These are phyloP conservation scores for Pharnaceum exiguum DNA, from an alignment of 148 eudicot species.

Conservation along the genomic window DNA sequence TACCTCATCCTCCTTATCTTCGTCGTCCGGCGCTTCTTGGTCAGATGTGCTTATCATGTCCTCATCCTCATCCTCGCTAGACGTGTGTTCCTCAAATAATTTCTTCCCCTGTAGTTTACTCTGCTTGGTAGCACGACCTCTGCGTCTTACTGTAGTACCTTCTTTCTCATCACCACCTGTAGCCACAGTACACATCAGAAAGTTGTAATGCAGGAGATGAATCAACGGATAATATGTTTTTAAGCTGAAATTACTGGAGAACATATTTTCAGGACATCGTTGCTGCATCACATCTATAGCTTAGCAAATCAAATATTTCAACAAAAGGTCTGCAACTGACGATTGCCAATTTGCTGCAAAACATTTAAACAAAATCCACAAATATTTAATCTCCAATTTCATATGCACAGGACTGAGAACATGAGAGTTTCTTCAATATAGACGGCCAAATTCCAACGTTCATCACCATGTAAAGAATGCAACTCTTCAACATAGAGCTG, in stretches of 20 bases:
- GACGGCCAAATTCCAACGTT: too few relatives aligned
- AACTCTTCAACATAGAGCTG: too few relatives aligned
- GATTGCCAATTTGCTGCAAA: too few relatives aligned
- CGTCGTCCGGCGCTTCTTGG: slow-evolving; percentile 64
- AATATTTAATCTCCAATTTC: too few relatives aligned
- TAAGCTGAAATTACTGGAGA: background rate
- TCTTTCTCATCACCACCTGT: slow-evolving; percentile 64
- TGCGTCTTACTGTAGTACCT: slow-evolving; percentile 53
- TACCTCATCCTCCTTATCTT: slow-evolving; percentile 49
- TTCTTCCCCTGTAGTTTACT: slow-evolving; percentile 66
- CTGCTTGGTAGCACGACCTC: slow-evolving; percentile 72
- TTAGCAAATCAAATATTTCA: too few relatives aligned
- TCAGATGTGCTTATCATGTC: slow-evolving; percentile 78
- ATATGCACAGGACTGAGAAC: too few relatives aligned
- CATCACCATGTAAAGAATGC: too few relatives aligned
- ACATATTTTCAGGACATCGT: too few relatives aligned
- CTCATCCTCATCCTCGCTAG: slow-evolving; percentile 93
- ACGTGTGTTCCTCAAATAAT: slow-evolving; percentile 74
- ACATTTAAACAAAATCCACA: too few relatives aligned
- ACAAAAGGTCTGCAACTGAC: too few relatives aligned
- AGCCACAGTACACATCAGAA: slow-evolving; percentile 18
- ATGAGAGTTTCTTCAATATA: too few relatives aligned
- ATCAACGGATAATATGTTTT: background rate
- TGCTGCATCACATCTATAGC: too few relatives aligned
- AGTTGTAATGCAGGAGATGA: background rate